Evolutionary conservation across 164 flowering plant species (phyloP), one percentile per base, ranked within the genome.

Genomic region (Saururus chinensis): DNA sequence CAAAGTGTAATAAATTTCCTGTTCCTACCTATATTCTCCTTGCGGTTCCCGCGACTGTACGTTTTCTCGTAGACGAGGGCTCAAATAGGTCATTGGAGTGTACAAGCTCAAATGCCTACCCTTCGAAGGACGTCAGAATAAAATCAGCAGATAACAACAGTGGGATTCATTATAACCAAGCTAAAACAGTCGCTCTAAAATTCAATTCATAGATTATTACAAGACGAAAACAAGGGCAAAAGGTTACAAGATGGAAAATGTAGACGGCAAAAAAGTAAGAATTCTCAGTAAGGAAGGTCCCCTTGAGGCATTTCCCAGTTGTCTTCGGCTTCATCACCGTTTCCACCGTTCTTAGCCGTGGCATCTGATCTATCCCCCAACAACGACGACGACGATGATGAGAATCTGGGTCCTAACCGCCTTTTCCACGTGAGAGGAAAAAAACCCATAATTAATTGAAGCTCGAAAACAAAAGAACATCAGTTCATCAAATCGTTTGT

Each of bases 251-350:
- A 53, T 53, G 16, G 55, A 7, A 53, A n/a, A 53, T 53, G 22
- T 19, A 53, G 23, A 17, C 1, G 55, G 12, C 17, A 9, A 10
- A 10, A n/a, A 14, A 42, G 12, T 10, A 10, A 10, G 9, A 42
- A 42, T 42, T 42, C 42, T 40, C 12, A 42, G 49, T 4, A 19
- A 53, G 23, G 22, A 1, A 8, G 23, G 23, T 53, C 11, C n/a
- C 9, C 52, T 49, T 19, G n/a, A 19, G 55, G 55, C 55, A 53
- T 53, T 53, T 53, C 55, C 55, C 55, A 53, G 55, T 53, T 53
- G 55, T 53, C 55, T 53, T 53, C 21, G 22, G 21, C 23, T 19
- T 53, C 55, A 19, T 53, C 55, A 8, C 55, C 23, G 55, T 1
- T 7, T 53, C 23, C 23, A 19, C 55, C 55, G 5, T 53, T 53